Base-by-base conservation (phyloP, 169 alveolate species). In the Cryptosporidium baileyi region DNA sequence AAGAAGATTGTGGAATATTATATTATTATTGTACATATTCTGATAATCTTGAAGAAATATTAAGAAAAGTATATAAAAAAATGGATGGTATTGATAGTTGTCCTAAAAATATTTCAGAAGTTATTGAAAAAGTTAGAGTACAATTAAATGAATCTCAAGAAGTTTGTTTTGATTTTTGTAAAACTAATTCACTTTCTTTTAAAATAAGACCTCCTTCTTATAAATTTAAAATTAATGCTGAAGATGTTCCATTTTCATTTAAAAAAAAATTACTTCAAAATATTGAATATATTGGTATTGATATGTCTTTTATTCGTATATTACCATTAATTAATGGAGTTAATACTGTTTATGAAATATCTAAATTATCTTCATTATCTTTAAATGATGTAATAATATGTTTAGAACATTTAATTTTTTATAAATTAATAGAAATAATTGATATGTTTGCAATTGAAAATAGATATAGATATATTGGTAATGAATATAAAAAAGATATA, bases 1-100 rank as follows among this genome's bases (percentile, higher is more conserved):
- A 74, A 34, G 85, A 74, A n/a, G 85, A 74, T 22, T 74, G 74
- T 54, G 85, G 85, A 13, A 74, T 57, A 54, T 60, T 74, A 52
- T 40, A 74, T 38, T 57, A 24, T 32, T 74, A 74, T 41, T 74
- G 85, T 40, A 54, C 67, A 38, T 22, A 34, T 40, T 7, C 59
- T 15, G 67, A 74, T 6, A 41, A 74, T 54, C 47, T 22, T 57
- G 51, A 40, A 1, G 60, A 26, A 11, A 36, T 19, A 17, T 19
- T 54, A 19, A 74, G 17, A 54, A 74, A 36, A 19, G 28, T 26
- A 17, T 52, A 44, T 17, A 36, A 41, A 1, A 74, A 54, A 13
- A n/a, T 30, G 28, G 34, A 38, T 9, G 26, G 22, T 22, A 28
- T 54, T 36, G 19, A 44, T 26, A 24, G 63, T 0, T 49, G 43